Percentiles rank a stretch among this genome's conserved stretches.
These are phyloP conservation scores for Rehmannia glutinosa DNA, from an alignment of 257 asterid genomes.

Conservation along the genomic window DNA sequence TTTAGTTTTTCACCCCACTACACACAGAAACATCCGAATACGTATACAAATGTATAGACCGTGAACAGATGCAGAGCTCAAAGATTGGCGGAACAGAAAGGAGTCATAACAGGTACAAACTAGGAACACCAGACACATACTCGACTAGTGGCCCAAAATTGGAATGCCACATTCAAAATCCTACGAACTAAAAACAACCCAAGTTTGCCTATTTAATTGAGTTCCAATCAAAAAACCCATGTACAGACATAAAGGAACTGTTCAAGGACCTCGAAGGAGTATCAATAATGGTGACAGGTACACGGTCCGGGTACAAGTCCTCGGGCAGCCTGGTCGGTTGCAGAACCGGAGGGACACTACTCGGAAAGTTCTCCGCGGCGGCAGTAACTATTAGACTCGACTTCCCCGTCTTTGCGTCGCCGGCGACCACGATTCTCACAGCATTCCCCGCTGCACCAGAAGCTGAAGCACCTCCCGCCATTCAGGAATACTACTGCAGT, in stretches of 20 bases:
- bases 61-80: not conserved
- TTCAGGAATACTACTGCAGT: conserved; percentile 23
- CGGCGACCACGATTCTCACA: conserved; percentile 90
- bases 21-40: not conserved
- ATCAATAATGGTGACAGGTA: conserved; percentile 90
- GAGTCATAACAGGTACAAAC: not conserved
- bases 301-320: conserved; percentile 82
- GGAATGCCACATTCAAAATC: conserved; percentile 3
- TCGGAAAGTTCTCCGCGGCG: conserved; percentile 67
- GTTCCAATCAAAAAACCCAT: not conserved
- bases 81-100: not conserved
- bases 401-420: conserved; percentile 88
- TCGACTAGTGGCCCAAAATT: too few species aligned
- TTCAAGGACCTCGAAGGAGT: conserved; percentile 73
- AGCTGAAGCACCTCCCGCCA: conserved; percentile 76
- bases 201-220: not conserved
- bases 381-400: conserved; percentile 87
- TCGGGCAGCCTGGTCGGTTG: conserved; percentile 95
- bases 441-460: conserved; percentile 41
- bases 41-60: not conserved
- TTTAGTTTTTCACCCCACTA: not conserved
- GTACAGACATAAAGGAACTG: not conserved
- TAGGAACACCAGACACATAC: not conserved
- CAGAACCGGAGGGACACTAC: conserved; percentile 66
- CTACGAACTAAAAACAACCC: not conserved